Evolutionary conservation across 2,329 filamentous ascomycete species (phyloP), one percentile per base, ranked within the genome.

Genomic region (Claviceps digitariae): DNA sequence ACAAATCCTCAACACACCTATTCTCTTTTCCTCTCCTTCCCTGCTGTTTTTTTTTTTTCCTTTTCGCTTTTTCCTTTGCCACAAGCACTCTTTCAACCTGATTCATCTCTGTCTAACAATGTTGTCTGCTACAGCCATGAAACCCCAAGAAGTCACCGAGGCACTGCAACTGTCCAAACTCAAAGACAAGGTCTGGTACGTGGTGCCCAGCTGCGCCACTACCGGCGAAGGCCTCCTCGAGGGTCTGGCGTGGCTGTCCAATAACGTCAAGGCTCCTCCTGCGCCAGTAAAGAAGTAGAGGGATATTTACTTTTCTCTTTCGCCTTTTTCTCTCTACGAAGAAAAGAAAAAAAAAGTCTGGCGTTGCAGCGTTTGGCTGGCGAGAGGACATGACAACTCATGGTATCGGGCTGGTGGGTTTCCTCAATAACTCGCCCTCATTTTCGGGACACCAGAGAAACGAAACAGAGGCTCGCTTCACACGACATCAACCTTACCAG

Each of bases 121-220:
- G n/a, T 17, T 20, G n/a, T n/a, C 13, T n/a, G 9, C 7, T 7
- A 10, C 60, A 89, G 86, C 86, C 59, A 82, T 91, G 83, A 86
- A 79, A 63, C 86, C 86, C 8, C 78, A 86, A 66, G 86, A 90
- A 69, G 82, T 93, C 56, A 90, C 85, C 60, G 83, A 90, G 59
- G 79, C 81, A 50, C 81, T 93, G 49, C 78, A 90, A 68, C 79
- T 91, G 58, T 80, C 76, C 61, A 84, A 86, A 66, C 75, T 91
- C 61, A 90, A 86, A 72, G 86, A 90, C 67, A 87, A 86, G 75
- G 78, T 88, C 66, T 91, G 86, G 86, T 89, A 86, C 67, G 87
- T 91, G 57, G 84, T 87, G 63, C 87, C 87, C 51, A 89, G 84
- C 70, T 88, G 86, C 66, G 87, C 87, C 52, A 90, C 85, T 31